phyloP scores from a whole-genome alignment of 75 land plant species.

The Sequoiadendron giganteum region DNA sequence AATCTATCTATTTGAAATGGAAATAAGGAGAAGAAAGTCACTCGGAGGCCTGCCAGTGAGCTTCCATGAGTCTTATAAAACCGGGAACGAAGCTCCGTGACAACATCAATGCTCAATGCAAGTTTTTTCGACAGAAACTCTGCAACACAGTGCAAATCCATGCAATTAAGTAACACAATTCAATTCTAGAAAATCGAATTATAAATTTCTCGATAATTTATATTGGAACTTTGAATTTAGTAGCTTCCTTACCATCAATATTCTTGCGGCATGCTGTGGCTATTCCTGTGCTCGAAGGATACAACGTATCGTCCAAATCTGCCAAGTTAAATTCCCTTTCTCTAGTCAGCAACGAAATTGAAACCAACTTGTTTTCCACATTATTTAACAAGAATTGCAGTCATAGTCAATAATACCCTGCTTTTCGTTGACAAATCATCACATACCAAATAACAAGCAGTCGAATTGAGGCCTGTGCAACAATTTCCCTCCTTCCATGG shows the following conservation, averaged over 20 bases:
- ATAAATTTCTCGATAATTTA: not conserved
- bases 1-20: no score
- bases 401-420: not conserved
- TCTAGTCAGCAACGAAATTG: not conserved
- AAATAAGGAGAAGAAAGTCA: constrained; percentile 19
- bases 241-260: constrained; percentile 46
- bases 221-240: not conserved
- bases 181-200: not conserved
- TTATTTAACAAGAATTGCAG: not conserved
- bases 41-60: constrained; percentile 80
- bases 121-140: constrained; percentile 72
- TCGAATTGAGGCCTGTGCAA: constrained; percentile 30
- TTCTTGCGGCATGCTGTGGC: constrained; percentile 44
- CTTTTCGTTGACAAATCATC: not conserved
- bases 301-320: constrained; percentile 87
- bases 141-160: constrained; percentile 19
- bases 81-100: constrained; percentile 41
- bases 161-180: not conserved
- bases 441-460: constrained; percentile 52
- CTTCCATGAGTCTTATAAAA: constrained; percentile 79
- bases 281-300: constrained; percentile 49
- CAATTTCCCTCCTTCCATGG: not conserved
- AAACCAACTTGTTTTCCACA: not conserved
- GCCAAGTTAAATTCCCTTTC: not conserved
- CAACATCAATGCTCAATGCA: constrained; percentile 42